A percentile compares a stretch with the other conserved stretches of the same genome.
Conservation (phyloP, 2,329 filamentous ascomycete genomes). For the Xylariaceae sp. region DNA sequence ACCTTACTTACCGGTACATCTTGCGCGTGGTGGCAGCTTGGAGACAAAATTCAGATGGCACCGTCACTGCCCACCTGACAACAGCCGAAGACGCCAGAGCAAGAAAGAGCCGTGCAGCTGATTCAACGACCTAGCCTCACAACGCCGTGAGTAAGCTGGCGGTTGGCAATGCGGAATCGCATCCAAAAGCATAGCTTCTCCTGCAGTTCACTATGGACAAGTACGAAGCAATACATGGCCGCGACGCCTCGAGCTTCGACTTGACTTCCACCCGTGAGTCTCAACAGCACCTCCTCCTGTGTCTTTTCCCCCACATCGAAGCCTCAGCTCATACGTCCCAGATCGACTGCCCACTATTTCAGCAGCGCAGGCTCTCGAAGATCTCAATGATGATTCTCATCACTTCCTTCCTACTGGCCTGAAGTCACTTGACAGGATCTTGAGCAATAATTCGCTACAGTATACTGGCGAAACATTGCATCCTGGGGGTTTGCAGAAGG, state of each 20-base stretch:
- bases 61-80: too few species aligned
- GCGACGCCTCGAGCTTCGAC: conserved; percentile 61
- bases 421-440: conserved; percentile 47
- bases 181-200: too few species aligned
- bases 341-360: conserved; percentile 76
- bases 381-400: conserved; percentile 50
- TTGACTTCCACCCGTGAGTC: conserved; percentile 51
- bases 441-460: conserved; percentile 34
- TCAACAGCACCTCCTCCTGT: conserved; percentile 16
- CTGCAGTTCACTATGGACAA: conserved; percentile 43
- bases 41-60: too few species aligned
- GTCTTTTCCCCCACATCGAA: neutral
- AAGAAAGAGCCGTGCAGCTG: too few species aligned
- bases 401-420: conserved; percentile 58
- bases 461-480: conserved; percentile 9
- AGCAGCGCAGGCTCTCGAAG: conserved; percentile 67
- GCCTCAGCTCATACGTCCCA: conserved; percentile 34
- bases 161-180: too few species aligned
- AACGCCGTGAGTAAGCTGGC: too few species aligned
- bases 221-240: conserved; percentile 58
- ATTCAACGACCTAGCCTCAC: too few species aligned
- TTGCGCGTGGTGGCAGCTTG: too few species aligned
- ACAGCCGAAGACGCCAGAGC: too few species aligned
- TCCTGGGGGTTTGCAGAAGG: conserved; percentile 63
- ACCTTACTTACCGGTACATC: too few species aligned